phyloP scores from a whole-genome alignment of 225 moss, liverwort and hornwort genomes.

The Marchantia polymorpha region DNA sequence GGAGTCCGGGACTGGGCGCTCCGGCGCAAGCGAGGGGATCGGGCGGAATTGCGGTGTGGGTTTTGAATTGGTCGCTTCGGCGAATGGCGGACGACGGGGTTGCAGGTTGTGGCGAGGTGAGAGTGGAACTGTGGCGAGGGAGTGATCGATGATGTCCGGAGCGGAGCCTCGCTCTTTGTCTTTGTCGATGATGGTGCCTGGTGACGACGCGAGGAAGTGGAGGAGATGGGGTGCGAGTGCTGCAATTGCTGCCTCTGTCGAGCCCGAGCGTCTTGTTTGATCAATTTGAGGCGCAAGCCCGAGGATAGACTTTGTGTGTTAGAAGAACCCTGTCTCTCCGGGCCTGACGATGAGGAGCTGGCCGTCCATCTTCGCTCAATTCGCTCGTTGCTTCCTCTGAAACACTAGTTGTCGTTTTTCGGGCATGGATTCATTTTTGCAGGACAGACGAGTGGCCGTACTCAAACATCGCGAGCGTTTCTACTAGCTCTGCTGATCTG shows the following conservation, averaged over 20 bases:
- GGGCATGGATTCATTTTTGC: constrained; percentile 1
- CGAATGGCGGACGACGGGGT: not conserved
- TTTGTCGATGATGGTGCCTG: not conserved
- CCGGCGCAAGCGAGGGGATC: not conserved
- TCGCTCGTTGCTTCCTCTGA: not conserved
- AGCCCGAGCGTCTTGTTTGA: constrained; percentile 9
- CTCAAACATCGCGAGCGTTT: not conserved
- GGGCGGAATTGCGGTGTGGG: not conserved
- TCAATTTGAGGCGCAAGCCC: constrained; percentile 7
- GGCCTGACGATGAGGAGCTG: constrained; percentile 10
- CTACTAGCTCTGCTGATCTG: not conserved
- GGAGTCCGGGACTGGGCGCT: not conserved
- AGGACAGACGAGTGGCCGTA: not conserved
- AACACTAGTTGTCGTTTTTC: not conserved
- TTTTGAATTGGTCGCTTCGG: not conserved
- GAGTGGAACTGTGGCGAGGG: not conserved
- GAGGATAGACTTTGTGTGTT: constrained; percentile 4
- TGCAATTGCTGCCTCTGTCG: constrained; percentile 4
- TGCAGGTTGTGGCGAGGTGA: constrained; percentile 7
- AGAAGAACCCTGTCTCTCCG: not conserved
- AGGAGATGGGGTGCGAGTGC: constrained; percentile 14
- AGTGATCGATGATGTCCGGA: not conserved
- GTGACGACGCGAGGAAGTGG: not conserved
- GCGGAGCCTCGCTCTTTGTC: not conserved
- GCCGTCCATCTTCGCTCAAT: not conserved